Evolutionary conservation across 805 yeast genomes (phyloP), one percentile per base, ranked within the genome.

Genomic region (Metschnikowia similis): DNA sequence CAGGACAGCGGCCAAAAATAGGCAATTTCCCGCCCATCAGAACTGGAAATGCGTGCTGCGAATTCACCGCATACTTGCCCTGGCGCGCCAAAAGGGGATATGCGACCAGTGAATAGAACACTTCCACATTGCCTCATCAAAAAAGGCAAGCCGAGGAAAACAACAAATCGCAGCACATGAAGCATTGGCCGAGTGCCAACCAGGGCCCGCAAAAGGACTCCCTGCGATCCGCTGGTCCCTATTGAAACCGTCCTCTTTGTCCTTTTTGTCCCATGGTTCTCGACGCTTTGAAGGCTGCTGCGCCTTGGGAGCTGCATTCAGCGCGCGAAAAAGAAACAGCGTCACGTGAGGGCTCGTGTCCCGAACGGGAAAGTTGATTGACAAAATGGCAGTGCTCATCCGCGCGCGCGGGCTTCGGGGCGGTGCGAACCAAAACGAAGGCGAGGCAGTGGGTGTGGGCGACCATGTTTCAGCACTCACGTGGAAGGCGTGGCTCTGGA

Each of bases 261-360:
- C 21, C 21, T 21, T 21, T 2, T 21, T 2, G 21, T 21, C 21
- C 35, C 35, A 13, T 16, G 6, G 7, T n/a, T 32, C 16, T n/a
- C 35, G n/a, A 31, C 29, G 11, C 28, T 13, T 36, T 36, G 17
- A 17, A 16, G 8, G 16, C 17, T 44, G 49, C 43, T 38, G 48
- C 51, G 51, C 49, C 49, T 27, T 16, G 35, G 7, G 8, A n/a
- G 30, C 42, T 44, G 49, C 49, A 48, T 34, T 10, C 39, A 27
- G n/a, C 17, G 31, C 41, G 11, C 43, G 27, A 16, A 34, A 41
- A 48, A 41, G 34, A 35, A 41, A 36, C 29, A 7, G 26, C 36
- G 45, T 48, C 52, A 48, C 51, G 57, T 48, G 56, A 38, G 9
- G 27, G 38, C 41, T 10, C 13, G 31, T 26, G 27, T 44, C 41